phyloP scores from a whole-genome alignment of 768 basidiomycete genomes.

The Coprinopsis cinerea region DNA sequence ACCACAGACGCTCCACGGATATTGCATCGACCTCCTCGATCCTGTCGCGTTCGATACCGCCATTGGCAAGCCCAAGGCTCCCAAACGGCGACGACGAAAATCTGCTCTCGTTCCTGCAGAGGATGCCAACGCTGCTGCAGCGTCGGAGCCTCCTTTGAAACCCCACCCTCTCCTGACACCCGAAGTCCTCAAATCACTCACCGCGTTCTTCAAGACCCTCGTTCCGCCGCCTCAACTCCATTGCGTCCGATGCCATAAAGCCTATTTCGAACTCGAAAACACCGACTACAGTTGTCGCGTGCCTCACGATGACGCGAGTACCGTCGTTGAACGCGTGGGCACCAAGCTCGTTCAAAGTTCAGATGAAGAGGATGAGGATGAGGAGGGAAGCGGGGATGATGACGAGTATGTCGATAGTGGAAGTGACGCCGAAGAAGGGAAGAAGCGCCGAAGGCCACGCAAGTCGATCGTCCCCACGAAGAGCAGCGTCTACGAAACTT shows the following conservation, averaged over 20 bases:
- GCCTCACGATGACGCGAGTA: conserved; percentile 77
- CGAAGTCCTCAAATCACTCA: conserved; percentile 39
- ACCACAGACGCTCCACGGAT: conserved; percentile 59
- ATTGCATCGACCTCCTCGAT: conserved; percentile 47
- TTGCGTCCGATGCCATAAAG: conserved; percentile 70
- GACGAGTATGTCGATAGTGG: conserved; percentile 11
- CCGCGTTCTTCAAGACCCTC: conserved; percentile 56
- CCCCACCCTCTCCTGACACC: conserved; percentile 18
- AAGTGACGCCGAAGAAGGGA: neutral
- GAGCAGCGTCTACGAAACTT: conserved; percentile 35
- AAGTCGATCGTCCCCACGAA: neutral
- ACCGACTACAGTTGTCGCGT: conserved; percentile 63
- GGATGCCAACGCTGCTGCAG: neutral
- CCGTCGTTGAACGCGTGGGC: conserved; percentile 59
- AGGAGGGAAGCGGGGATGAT: neutral
- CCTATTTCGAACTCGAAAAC: conserved; percentile 69
- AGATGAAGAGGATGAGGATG: neutral
- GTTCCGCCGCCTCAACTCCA: conserved; percentile 64
- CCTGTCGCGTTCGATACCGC: conserved; percentile 28
- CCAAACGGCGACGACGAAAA: neutral
- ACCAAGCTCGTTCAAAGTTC: conserved; percentile 7
- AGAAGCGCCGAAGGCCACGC: conserved; percentile 1
- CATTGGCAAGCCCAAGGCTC: conserved; percentile 10
- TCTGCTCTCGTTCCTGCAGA: neutral
- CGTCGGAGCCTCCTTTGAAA: neutral